Evolutionary conservation across 352 stramenopile genomes (phyloP), one percentile per base, ranked within the genome.

Genomic region (Plasmopara halstedii): DNA sequence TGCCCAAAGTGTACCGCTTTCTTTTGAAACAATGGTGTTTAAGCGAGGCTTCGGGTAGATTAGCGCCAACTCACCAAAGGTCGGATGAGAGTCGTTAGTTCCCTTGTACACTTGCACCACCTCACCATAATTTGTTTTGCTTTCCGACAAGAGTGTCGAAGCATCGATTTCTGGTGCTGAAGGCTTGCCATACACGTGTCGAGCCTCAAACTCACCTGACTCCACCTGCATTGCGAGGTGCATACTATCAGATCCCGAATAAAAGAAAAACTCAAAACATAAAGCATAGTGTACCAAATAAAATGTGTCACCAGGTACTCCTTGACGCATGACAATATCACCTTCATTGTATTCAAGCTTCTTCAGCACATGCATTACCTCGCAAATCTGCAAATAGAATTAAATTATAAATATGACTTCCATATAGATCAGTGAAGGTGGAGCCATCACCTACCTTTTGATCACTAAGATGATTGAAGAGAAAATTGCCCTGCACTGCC

Each of bases 291-390:
- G 26, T 67, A 97, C 86, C 51, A 98, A 57, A 56, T 96, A 98
- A 43, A 98, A 97, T 10, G 82, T 94, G 51, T 97, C 84, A 2
- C 92, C 92, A 29, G 93, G 68, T 22, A 96, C 77, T 27, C 90
- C 88, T 71, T 97, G 89, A 25, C 68, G 75, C 60, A 97, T 97
- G 34, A 97, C 82, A 40, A 97, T 65, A 35, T 96, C 76, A 6
- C 89, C 89, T 25, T 68, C 59, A 18, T 84, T 79, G 19, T 96
- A 86, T 21, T 80, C 58, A 6, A 88, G 47, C 25, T 79, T 83
- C 55, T 92, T 85, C 40, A 97, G 71, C 19, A 93, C 83, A 4
- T 77, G 84, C 14, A 97, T 85, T 2, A 97, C 85, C 53, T 96
- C 70, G 31, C 75, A 49, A 52, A 88, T 76, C 73, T 88, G 20